Evolutionary conservation across 2,329 filamentous ascomycete genomes (phyloP), one percentile per base, ranked within the genome.

Genomic region (Botrytis tulipae): DNA sequence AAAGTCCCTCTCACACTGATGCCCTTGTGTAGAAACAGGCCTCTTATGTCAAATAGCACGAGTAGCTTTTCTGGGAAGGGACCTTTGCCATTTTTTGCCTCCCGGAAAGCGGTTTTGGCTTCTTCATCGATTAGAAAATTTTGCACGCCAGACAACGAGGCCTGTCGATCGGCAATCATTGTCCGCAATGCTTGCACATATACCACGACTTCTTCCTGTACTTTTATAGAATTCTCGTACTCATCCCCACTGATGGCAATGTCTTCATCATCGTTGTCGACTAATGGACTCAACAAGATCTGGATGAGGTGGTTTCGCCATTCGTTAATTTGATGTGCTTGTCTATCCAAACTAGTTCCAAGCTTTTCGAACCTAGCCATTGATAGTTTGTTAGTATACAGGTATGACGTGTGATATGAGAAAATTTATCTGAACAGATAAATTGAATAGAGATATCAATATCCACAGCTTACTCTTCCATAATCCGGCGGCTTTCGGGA

Each of bases 141-240:
- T n/a, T 86, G 86, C 74, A 94, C 87, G 0, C 95, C 95, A 2
- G 91, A 92, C 25, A 98, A 85, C 42, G 90, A 89, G 76, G 92
- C 89, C 76, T 92, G 89, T 20, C 95, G 90, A 82, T 98, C 95
- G 10, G 93, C 91, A 73, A 96, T 88, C 66, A 92, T 86, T 0
- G 92, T 89, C 74, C 93, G 88, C 42, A 98, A 85, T 14, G 89
- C 90, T 80, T 94, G 90, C 73, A 97, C 92, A 79, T 97, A 97
- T 10, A 93, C 93, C 82, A 95, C 93, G 60, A 98, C 88, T 80
- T 97, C 90, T 75, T 98, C 95, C 82, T 98, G 95, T 63, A 91
- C 88, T 81, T 93, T 93, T 0, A 94, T 93, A 0, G 95, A 97
- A 46, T 93, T 89, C 77, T 94, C 92, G 76, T 97, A 96, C 81